These are phyloP conservation scores for Parasitella parasitica DNA, from an alignment of 371 early-diverging fungal species.

Conservation along the genomic window DNA sequence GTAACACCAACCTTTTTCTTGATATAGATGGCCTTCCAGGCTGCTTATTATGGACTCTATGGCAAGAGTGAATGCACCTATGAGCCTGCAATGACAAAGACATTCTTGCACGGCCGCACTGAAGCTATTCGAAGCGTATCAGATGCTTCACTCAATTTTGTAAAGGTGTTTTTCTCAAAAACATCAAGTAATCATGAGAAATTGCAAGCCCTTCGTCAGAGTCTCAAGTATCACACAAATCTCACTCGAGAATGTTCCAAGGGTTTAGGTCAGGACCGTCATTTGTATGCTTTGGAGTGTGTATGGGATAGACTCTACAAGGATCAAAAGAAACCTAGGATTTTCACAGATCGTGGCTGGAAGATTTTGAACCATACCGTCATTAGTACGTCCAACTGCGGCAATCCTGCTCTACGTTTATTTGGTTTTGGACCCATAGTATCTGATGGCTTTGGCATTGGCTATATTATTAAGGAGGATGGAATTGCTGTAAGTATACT, in stretches of 20 bases:
- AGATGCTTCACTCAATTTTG: constrained; percentile 69
- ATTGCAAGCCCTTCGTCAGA: constrained; percentile 52
- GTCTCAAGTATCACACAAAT: constrained; percentile 67
- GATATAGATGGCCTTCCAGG: constrained; percentile 87
- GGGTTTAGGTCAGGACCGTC: constrained; percentile 85
- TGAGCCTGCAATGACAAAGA: constrained; percentile 85
- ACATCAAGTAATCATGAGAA: constrained; percentile 41
- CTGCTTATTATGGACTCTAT: constrained; percentile 86
- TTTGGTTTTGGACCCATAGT: constrained; percentile 94
- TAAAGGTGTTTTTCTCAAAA: constrained; percentile 69
- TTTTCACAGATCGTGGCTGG: constrained; percentile 75
- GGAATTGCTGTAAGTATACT: constrained; percentile 48
- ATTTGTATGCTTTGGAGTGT: constrained; percentile 77
- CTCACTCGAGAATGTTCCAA: constrained; percentile 75
- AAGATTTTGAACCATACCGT: constrained; percentile 67
- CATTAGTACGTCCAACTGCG: constrained; percentile 86
- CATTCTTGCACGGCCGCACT: constrained; percentile 83
- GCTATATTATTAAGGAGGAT: constrained; percentile 85
- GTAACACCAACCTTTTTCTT: not conserved
- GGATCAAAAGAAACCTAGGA: constrained; percentile 58
- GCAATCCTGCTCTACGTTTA: constrained; percentile 78
- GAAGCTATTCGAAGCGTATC: constrained; percentile 87
- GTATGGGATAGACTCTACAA: constrained; percentile 47
- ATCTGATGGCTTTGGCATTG: constrained; percentile 87
- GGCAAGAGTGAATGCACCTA: constrained; percentile 79